phyloP scores from a whole-genome alignment of 495 filamentous ascomycete genomes.

The Aspergillus campestris region DNA sequence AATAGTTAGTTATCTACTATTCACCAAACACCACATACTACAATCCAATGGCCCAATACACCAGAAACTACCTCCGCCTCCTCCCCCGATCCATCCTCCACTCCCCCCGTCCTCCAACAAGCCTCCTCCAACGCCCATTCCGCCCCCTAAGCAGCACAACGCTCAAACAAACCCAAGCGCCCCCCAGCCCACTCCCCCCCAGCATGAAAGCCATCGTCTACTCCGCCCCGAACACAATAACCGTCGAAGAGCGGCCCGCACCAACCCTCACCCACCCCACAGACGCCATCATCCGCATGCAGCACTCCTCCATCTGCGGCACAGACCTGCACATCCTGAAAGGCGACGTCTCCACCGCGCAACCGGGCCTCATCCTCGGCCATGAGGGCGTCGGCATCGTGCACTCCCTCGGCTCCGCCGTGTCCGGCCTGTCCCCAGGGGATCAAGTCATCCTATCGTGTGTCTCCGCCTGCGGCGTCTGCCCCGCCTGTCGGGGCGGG shows the following conservation, averaged over 20 bases:
- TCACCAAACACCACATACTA: no score
- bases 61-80: no score
- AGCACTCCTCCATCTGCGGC: conserved; percentile 71
- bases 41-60: no score
- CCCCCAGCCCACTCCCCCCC: no score
- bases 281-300: conserved; percentile 70
- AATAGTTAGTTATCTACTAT: no score
- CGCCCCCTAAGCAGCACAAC: no score
- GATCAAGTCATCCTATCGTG: conserved; percentile 34
- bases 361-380: conserved; percentile 71
- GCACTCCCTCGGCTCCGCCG: conserved; percentile 53
- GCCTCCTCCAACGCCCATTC: no score
- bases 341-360: conserved; percentile 52
- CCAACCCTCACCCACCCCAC: conserved; percentile 55
- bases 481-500: conserved; percentile 25
- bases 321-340: conserved; percentile 71
- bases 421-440: conserved; percentile 40
- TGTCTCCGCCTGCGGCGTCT: conserved; percentile 30
- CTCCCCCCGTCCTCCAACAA: no score
- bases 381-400: conserved; percentile 76
- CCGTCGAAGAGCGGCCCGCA: conserved; percentile 43
- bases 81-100: no score
- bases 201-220: not conserved
- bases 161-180: no score
- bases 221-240: not conserved